Evolutionary conservation across 345 rosid genomes (phyloP), one percentile per base, ranked within the genome.

Genomic region (Gossypioides kirkii): DNA sequence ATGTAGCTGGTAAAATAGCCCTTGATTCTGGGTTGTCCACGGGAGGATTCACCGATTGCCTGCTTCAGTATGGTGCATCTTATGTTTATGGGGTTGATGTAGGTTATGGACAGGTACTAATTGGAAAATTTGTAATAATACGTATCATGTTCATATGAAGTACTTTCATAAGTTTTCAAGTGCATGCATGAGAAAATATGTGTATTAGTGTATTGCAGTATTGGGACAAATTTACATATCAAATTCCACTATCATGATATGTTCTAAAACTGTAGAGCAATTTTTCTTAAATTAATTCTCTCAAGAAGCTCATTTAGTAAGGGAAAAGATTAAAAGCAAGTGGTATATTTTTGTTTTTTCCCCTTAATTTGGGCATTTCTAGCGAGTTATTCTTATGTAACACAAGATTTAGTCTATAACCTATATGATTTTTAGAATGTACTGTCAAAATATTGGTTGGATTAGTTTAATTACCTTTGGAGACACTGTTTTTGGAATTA

Each of bases 41-140:
- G 0, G 97, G 99, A 79, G 99, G 98, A 61, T 92, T 95, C 77
- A 87, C 98, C 2, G 96, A 95, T 76, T 92, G 98, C 79, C 84
- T 95, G 86, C 99, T 95, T 77, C 98, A 92, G 80, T 72, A 87
- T 79, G 94, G 96, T 45, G 99, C 99, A 54, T 87, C 94, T 46
- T 86, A 80, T 81, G 99, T 92, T 59, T 91, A 95, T 83, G 98
- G 99, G 61, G 94, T 95, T 71, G 99, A 95, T 83, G 99, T 95
- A 16, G 97, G 99, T 75, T 91, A 92, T 22, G 97, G 98, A 62
- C 96, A 95, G 92, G 99, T 92, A 81, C 63, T 2, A 61, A 68
- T n/a, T 23, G 26, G 61, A 59, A 6, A 49, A 20, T 11, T 60
- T 26, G 45, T 63, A 42, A 16, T 14, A 32, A 5, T 32, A 10